Evolutionary conservation across 371 early-diverging fungal genomes (phyloP).

Genomic region (Parasitella parasitica): DNA sequence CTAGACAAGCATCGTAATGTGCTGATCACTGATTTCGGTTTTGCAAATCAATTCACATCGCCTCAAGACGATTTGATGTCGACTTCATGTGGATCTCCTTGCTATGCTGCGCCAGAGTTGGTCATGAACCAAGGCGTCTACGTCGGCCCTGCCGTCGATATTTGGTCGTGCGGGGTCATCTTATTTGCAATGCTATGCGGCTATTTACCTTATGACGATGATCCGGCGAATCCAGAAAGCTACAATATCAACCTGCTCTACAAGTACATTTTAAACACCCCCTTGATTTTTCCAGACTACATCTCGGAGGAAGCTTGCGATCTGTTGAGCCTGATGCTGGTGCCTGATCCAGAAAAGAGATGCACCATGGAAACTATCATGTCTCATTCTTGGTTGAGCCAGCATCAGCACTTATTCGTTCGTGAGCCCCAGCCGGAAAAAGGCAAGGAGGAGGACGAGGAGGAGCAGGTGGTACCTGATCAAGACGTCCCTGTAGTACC

Average conservation of each 20-base stretch:
- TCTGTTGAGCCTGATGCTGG: slow-evolving; percentile 88
- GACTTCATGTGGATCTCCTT: slow-evolving; percentile 96
- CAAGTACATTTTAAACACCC: slow-evolving; percentile 92
- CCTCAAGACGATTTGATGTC: slow-evolving; percentile 77
- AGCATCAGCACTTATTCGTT: slow-evolving; percentile 35
- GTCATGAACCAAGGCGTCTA: slow-evolving; percentile 97
- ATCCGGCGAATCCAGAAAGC: slow-evolving; percentile 94
- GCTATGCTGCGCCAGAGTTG: slow-evolving; percentile 98
- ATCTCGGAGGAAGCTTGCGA: slow-evolving; percentile 79
- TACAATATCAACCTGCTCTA: slow-evolving; percentile 96
- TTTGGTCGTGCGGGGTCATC: slow-evolving; percentile 96
- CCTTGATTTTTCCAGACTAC: slow-evolving; percentile 88
- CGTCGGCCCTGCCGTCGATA: slow-evolving; percentile 96
- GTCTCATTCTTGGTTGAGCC: slow-evolving; percentile 72
- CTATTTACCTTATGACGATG: slow-evolving; percentile 98
- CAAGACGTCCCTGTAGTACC: slow-evolving; percentile 3
- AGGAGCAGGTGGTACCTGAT: slow-evolving; percentile 4
- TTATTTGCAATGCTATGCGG: slow-evolving; percentile 97
- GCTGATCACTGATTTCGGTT: slow-evolving; percentile 99
- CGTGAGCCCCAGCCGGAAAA: slow-evolving; percentile 13
- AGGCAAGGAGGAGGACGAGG: slow-evolving; percentile 9
- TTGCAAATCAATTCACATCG: slow-evolving; percentile 91
- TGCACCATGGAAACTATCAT: slow-evolving; percentile 87
- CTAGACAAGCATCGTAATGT: slow-evolving; percentile 88
- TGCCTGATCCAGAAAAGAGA: slow-evolving; percentile 85